Evolutionary conservation across 2,329 filamentous ascomycete genomes (phyloP).

Genomic region (Pezicula neosporulosa): DNA sequence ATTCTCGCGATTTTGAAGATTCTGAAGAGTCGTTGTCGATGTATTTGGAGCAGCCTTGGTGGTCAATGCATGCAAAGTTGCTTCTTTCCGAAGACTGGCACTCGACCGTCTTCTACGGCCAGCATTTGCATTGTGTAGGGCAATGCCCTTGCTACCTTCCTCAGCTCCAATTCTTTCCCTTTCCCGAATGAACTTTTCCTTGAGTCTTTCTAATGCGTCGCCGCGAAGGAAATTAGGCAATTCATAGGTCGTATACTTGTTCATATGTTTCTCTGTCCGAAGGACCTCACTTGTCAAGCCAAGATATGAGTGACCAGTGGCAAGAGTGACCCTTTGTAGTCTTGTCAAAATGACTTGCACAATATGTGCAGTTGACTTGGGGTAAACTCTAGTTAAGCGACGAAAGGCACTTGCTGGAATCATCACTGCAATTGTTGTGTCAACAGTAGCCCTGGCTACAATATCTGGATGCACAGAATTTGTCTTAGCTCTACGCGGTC

Average conservation of each 20-base stretch:
- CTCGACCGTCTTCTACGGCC: slow-evolving; percentile 69
- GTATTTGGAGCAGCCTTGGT: slow-evolving; percentile 13
- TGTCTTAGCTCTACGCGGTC: slow-evolving; percentile 43
- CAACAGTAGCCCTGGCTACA: slow-evolving; percentile 90
- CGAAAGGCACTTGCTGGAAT: slow-evolving; percentile 96
- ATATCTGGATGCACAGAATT: slow-evolving; percentile 94
- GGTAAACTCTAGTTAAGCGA: slow-evolving; percentile 87
- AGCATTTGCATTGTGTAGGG: slow-evolving; percentile 75
- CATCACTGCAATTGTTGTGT: slow-evolving; percentile 98
- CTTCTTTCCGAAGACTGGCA: slow-evolving; percentile 75
- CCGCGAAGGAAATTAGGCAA: slow-evolving; percentile 88
- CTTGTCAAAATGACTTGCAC: slow-evolving; percentile 95
- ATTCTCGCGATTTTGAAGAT: slow-evolving; percentile 23
- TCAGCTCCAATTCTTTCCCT: slow-evolving; percentile 77
- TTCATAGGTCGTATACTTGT: slow-evolving; percentile 87
- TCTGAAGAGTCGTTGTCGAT: slow-evolving; percentile 25
- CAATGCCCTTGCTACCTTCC: slow-evolving; percentile 88
- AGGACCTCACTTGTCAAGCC: slow-evolving; percentile 89
- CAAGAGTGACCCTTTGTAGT: slow-evolving; percentile 89
- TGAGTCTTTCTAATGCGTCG: slow-evolving; percentile 75
- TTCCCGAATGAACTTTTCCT: slow-evolving; percentile 88
- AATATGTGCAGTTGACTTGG: slow-evolving; percentile 94
- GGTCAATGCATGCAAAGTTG: slow-evolving; percentile 59
- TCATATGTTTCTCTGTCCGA: slow-evolving; percentile 89
- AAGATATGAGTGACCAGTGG: slow-evolving; percentile 91